Base-by-base conservation (phyloP, 148 eudicot species). In the Rhododendron williamsianum region DNA sequence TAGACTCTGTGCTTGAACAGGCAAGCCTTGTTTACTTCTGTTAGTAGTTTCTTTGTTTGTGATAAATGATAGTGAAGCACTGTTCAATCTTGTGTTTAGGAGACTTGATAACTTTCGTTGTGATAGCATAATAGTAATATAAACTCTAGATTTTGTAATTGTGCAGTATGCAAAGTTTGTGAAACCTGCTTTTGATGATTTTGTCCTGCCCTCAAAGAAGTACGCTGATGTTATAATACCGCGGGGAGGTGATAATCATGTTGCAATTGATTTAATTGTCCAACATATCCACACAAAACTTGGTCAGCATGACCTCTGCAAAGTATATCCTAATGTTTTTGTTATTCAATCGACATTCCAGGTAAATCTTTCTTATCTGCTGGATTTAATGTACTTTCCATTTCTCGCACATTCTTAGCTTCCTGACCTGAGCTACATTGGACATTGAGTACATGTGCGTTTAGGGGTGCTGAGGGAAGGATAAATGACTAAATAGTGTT, bases 221-320 rank as follows among this genome's bases (percentile, higher is more conserved):
- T 96, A 92, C 88, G 99, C 99, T 33, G 99, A 96, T 91, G 98
- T 96, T 82, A 96, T 96, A 88, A 96, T 96, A 85, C 98, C 98
- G 36, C 92, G 98, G 78, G 98, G 98, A 83, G 98, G 98, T 88
- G 98, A 96, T 86, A 96, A 96, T 91, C 98, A 94, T 85, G 98
- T 96, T 76, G 98, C 98, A 38, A 90, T 96, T 91, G 96, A 96
- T 91, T 90, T 96, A 86, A 96, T 96, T 86, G 98, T 96, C 83
- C 98, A 96, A 63, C 98, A 96, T 88, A 93, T 96, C 84, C 93
- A 85, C 85, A 94, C 98, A 85, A 96, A 96, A 91, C 98, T 96
- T 89, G 98, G 98, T 78, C 94, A 92, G 90, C 98, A 96, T 88
- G 98, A 94, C 87, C 94, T 96, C 38, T 96, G 98, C 92, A 94